These are phyloP conservation scores for Magnolia officinalis DNA, from an alignment of 164 flowering plant species.

Conservation along the genomic window DNA sequence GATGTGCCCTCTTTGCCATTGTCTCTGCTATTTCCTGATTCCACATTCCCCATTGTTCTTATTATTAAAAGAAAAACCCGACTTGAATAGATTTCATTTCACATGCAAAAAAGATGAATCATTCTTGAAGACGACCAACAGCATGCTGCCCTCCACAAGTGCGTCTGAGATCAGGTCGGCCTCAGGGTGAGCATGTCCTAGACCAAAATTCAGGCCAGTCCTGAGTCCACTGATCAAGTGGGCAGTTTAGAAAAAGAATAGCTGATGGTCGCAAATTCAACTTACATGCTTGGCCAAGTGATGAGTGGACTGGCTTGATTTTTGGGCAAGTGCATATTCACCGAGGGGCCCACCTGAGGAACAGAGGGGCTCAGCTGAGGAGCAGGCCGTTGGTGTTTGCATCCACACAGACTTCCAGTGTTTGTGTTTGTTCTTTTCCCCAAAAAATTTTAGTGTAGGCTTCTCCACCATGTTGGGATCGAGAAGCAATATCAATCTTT, in stretches of 20 bases:
- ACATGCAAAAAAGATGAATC: neutral
- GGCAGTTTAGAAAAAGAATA: neutral
- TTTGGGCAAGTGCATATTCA: neutral
- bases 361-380: neutral
- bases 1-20: conserved; percentile 59
- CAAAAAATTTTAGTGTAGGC: neutral
- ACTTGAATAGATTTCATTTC: neutral
- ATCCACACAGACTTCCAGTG: neutral
- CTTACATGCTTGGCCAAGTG: neutral
- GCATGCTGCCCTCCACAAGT: neutral
- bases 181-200: neutral
- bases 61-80: neutral
- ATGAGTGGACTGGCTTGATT: neutral
- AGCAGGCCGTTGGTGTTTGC: neutral
- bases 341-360: neutral
- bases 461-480: neutral
- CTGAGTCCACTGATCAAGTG: neutral
- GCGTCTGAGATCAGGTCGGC: neutral
- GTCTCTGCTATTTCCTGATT: conserved; percentile 66
- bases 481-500: neutral
- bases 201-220: neutral
- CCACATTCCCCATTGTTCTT: neutral
- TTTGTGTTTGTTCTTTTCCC: neutral
- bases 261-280: neutral
- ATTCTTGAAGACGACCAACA: neutral